Percentiles rank a stretch among this genome's conserved stretches.
Evolutionary conservation across 2,329 filamentous ascomycete genomes (phyloP).

Genomic region (Aschersonia sp.): DNA sequence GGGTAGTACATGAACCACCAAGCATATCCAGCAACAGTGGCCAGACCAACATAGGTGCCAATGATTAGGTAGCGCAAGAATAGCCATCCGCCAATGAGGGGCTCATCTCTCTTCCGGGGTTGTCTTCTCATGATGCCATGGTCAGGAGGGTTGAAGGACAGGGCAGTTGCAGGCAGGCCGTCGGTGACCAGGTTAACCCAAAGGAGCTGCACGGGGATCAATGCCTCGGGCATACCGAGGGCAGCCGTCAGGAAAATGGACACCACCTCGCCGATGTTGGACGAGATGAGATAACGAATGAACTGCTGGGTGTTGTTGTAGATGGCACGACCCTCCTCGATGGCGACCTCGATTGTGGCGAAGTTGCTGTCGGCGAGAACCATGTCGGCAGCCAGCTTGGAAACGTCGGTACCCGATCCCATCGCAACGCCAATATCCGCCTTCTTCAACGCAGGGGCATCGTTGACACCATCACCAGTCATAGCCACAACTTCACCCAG

Average conservation of each 20-base stretch:
- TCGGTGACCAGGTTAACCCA: constrained; percentile 99
- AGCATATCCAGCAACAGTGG: constrained; percentile 93
- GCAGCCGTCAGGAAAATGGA: constrained; percentile 97
- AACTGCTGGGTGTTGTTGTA: constrained; percentile 99
- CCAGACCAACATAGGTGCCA: constrained; percentile 84
- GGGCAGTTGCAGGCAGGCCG: constrained; percentile 84
- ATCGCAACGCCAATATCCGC: constrained; percentile 98
- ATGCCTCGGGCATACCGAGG: constrained; percentile 89
- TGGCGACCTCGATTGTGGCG: constrained; percentile 87
- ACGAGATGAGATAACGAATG: constrained; percentile 97
- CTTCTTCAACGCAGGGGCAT: constrained; percentile 95
- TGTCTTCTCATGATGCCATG: constrained; percentile 93
- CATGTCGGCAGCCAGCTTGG: constrained; percentile 95
- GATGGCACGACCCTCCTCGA: constrained; percentile 94
- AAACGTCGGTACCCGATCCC: constrained; percentile 94
- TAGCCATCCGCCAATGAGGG: constrained; percentile 85
- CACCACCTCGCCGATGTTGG: constrained; percentile 97
- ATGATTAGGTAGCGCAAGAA: constrained; percentile 97
- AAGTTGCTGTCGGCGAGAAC: constrained; percentile 98
- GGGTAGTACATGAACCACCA: constrained; percentile 99
- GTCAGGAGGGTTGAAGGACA: constrained; percentile 98
- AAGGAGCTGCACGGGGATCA: constrained; percentile 91
- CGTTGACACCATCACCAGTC: constrained; percentile 98
- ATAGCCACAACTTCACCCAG: constrained; percentile 92
- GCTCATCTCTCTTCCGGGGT: constrained; percentile 83